Base-by-base conservation (phyloP, 441 rosid species). In the Populus hybrid region DNA sequence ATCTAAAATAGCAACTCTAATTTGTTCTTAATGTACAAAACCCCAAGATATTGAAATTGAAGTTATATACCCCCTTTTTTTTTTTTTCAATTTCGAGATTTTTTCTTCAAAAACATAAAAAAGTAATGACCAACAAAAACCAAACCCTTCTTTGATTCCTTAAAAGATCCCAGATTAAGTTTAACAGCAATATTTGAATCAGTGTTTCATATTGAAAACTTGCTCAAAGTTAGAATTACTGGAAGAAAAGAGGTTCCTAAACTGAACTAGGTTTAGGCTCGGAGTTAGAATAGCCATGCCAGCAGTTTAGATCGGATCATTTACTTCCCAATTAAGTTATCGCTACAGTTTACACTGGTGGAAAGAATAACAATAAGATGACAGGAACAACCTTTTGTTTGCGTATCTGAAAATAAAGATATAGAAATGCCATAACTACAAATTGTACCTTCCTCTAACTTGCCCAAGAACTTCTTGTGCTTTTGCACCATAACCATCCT, bases 391-490 rank as follows among this genome's bases (percentile, higher is more conserved):
- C 21, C 18, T 0, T 42, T 34, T 7, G 32, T 26, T 10, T 23
- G 36, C 1, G 18, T 16, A 50, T 65, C 67, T 46, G 36, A 42
- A 46, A 64, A 30, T 70, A 70, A n/a, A 42, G 21, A 65, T 19
- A 53, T n/a, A 71, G 19, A 53, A 9, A 38, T 2, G 9, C 26
- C 38, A 50, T 1, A 50, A 8, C 23, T n/a, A n/a, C 36, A 69
- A 67, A 46, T 71, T 76, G 72, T 88, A 96, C 99, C 91, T 94
- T 85, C 99, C 99, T 86, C 84, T 88, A 69, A 96, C 99, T 94
- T 90, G 95, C 32, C 97, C 98, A 35, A 94, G 94, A 85, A 94
- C 79, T 85, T 91, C 97, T 84, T 94, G 94, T 59, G 99, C 98
- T 87, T 91, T 96, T 70, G 96, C 96, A 82, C 99, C 99, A 85